phyloP scores from a whole-genome alignment of 345 rosid species.

The Microcos paniculata region DNA sequence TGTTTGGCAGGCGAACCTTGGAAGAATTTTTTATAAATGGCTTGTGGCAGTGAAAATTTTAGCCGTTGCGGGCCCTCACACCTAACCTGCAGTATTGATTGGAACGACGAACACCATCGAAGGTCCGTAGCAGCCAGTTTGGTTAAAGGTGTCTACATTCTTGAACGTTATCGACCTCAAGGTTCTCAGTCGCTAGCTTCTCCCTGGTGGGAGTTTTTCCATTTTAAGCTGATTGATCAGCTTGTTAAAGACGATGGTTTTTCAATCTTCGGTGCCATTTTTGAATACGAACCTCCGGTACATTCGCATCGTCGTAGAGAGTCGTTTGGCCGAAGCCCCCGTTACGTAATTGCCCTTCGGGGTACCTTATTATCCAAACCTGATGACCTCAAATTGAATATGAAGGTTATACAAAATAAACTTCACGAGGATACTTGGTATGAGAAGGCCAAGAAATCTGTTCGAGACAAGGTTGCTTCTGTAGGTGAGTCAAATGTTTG shows the following conservation, averaged over 20 bases:
- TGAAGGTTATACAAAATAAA: constrained; percentile 52
- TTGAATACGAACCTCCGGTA: constrained; percentile 58
- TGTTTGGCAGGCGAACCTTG: too few relatives aligned
- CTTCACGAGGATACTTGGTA: constrained; percentile 65
- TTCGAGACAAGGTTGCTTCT: constrained; percentile 49
- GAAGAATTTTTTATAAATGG: constrained; percentile 16
- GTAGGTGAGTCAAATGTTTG: constrained; percentile 62
- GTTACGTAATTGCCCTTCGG: constrained; percentile 66
- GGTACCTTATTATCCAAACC: constrained; percentile 68
- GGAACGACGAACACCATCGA: constrained; percentile 64
- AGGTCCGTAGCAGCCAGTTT: constrained; percentile 74
- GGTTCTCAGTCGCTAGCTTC: constrained; percentile 63
- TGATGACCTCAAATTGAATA: constrained; percentile 56
- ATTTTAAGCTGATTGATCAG: constrained; percentile 44
- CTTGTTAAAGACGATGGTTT: constrained; percentile 62
- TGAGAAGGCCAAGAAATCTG: constrained; percentile 67
- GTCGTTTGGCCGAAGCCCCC: constrained; percentile 43
- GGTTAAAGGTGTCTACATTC: constrained; percentile 67
- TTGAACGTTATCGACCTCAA: constrained; percentile 71
- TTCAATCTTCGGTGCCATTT: constrained; percentile 76
- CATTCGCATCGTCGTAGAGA: too few relatives aligned
- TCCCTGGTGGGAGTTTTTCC: constrained; percentile 79
- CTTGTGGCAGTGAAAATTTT: constrained; percentile 42
- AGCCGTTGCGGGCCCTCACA: constrained; percentile 38
- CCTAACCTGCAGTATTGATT: constrained; percentile 36